Evolutionary conservation across 192 early-diverging fungal genomes (phyloP).

Genomic region (Haplosporangium gracile): DNA sequence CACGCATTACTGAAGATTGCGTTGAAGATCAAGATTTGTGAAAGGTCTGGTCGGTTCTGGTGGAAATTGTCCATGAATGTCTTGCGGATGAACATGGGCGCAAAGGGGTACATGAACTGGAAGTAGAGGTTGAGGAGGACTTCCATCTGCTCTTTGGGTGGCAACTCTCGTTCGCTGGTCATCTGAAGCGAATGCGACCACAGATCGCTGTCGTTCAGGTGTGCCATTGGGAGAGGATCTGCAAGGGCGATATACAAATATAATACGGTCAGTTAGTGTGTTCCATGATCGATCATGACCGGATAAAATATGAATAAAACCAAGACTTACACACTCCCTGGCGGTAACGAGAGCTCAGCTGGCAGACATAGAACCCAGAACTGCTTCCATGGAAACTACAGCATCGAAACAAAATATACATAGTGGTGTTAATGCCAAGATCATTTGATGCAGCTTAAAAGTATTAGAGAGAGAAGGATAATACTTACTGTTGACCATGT

Average conservation of each 20-base stretch:
- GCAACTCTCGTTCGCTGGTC: conserved; percentile 59
- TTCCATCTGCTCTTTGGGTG: conserved; percentile 66
- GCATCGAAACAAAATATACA: background rate
- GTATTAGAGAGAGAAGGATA: background rate
- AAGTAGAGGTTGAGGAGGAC: conserved; percentile 73
- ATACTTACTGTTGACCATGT: conserved; percentile 66
- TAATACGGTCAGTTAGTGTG: background rate
- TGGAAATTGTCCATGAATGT: conserved; percentile 43
- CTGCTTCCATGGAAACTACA: conserved; percentile 76
- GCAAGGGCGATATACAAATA: background rate
- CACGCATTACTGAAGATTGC: conserved; percentile 65
- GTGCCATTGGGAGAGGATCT: conserved; percentile 40
- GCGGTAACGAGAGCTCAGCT: conserved; percentile 68
- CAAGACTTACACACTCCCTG: conserved; percentile 51
- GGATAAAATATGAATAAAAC: background rate
- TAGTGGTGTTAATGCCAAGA: background rate
- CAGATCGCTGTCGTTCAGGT: conserved; percentile 38
- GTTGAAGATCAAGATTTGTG: conserved; percentile 63
- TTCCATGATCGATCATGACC: background rate
- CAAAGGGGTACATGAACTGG: conserved; percentile 74
- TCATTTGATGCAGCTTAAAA: background rate
- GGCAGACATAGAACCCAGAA: conserved; percentile 78
- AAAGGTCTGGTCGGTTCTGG: conserved; percentile 34
- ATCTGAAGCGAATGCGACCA: conserved; percentile 43
- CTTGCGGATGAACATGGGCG: conserved; percentile 74